Evolutionary conservation across 345 rosid species (phyloP).

Genomic region (Excoecaria agallocha): DNA sequence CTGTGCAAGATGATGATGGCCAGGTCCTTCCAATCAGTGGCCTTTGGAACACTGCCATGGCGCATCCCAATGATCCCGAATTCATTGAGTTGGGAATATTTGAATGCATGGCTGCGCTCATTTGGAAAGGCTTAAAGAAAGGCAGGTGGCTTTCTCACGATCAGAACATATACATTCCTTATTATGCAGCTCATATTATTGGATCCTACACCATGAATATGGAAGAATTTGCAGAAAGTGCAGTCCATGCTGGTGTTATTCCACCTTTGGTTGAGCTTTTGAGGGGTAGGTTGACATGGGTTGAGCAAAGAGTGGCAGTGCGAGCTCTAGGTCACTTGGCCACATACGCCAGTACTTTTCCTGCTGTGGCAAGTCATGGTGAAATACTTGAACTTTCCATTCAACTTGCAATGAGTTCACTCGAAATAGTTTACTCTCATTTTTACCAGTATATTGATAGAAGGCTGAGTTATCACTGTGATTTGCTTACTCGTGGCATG

Average conservation of each 20-base stretch:
- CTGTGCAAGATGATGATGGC: conserved; percentile 92
- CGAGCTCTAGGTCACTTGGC: conserved; percentile 97
- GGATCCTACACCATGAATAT: conserved; percentile 99
- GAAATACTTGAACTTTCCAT: conserved; percentile 93
- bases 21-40: conserved; percentile 99
- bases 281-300: conserved; percentile 97
- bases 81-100: conserved; percentile 94
- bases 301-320: conserved; percentile 95
- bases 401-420: conserved; percentile 85
- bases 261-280: conserved; percentile 89
- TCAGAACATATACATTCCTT: conserved; percentile 95
- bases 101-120: conserved; percentile 93
- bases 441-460: conserved; percentile 84
- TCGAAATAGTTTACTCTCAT: conserved; percentile 94
- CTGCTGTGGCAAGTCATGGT: conserved; percentile 68
- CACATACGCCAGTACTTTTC: conserved; percentile 79
- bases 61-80: conserved; percentile 98
- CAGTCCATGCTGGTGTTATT: conserved; percentile 82
- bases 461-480: conserved; percentile 88
- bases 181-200: conserved; percentile 95
- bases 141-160: conserved; percentile 95
- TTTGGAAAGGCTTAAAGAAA: conserved; percentile 95
- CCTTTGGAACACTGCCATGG: conserved; percentile 99
- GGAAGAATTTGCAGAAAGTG: conserved; percentile 91
- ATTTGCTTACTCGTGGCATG: conserved; percentile 98